Base-by-base conservation (phyloP, 2,329 filamentous ascomycete genomes). In the Cladosporium sp. region DNA sequence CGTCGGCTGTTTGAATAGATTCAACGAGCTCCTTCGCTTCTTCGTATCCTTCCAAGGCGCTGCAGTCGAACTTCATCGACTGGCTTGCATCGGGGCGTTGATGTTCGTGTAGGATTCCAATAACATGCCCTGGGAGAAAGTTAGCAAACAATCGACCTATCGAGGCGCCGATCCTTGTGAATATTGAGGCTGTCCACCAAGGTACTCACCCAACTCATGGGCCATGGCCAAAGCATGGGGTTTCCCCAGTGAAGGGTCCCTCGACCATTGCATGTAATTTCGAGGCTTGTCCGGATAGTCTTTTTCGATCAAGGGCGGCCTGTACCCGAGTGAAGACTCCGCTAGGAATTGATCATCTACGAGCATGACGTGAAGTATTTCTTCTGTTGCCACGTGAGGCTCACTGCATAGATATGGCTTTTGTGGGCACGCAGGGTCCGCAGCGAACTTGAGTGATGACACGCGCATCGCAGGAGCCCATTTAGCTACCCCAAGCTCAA, bases 81-180 rank as follows among this genome's bases (percentile, higher is more conserved):
- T 36, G 0, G n/a, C 11, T 2, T 8, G 53, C 53, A 8, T 57
- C 39, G 14, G 58, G 39, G 11, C 58, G 58, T 16, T 61, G 18
- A 8, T 61, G 39, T 6, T 61, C 58, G 26, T 61, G 58, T 10
- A 13, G 13, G 14, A 61, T 28, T 23, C 39, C 58, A 32, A 61
- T 61, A 14, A 18, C n/a, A 14, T 61, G 39, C 11, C 39, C 58
- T 57, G 11, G 25, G 39, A 39, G 3, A 2, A 18, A 8, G 14
- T 53, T 21, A 53, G 25, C 32, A 2, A n/a, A n/a, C n/a, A n/a
- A n/a, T n/a, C n/a, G n/a, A n/a, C n/a, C n/a, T n/a, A n/a, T 13
- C 5, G 6, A 32, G 10, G 10, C 4, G 28, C 28, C 10, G 11
- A 13, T 18, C 16, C 16, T 39, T 39, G 4, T n/a, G 1, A 5